Base-by-base conservation (phyloP, 1,284 basidiomycete genomes). In the Microbotryum lychnidis-dioicae region DNA sequence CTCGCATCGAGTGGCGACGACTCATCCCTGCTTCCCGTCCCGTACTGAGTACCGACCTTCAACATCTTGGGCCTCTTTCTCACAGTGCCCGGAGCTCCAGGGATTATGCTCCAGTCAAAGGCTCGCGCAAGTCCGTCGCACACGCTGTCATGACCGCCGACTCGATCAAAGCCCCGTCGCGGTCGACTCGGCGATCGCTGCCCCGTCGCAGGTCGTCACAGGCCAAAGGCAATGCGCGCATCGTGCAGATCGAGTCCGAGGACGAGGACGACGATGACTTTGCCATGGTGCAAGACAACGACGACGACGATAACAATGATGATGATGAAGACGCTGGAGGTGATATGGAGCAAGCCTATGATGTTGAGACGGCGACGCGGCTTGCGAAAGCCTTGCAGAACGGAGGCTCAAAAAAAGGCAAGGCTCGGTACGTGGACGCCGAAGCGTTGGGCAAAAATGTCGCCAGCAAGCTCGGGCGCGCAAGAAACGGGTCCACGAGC, bases 371-470 rank as follows among this genome's bases (percentile, higher is more conserved):
- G 60, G 60, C 21, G 33, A 33, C 3, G 21, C 23, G 2, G 60
- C 63, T 1, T 21, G 27, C 10, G 46, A 42, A 47, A 61, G 52
- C 20, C 57, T 65, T 25, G 21, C 50, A 2, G n/a, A 37, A 10
- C 21, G 27, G 12, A 25, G 20, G 4, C 52, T 42, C 37, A 18
- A 42, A 42, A 16, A 42, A 42, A 18, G 37, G 37, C 37, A 42
- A 59, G 14, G 48, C 29, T 6, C 44, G 56, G 20, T 55, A 64
- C 42, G 48, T 64, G 20, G 63, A 61, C 10, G 52, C 56, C 44
- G 53, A 54, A 27, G 18, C 50, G 27, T 33, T 12, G 27, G 46
- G 37, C 29, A 21, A 49, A 6, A 16, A 31, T 46, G 23, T 21
- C 14, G 20, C 14, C 47, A 16, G n/a, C 4, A 6, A 9, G 47